These are phyloP conservation scores for Tetrapisispora namnaoensis DNA, from an alignment of 805 yeast species.

Conservation along the genomic window DNA sequence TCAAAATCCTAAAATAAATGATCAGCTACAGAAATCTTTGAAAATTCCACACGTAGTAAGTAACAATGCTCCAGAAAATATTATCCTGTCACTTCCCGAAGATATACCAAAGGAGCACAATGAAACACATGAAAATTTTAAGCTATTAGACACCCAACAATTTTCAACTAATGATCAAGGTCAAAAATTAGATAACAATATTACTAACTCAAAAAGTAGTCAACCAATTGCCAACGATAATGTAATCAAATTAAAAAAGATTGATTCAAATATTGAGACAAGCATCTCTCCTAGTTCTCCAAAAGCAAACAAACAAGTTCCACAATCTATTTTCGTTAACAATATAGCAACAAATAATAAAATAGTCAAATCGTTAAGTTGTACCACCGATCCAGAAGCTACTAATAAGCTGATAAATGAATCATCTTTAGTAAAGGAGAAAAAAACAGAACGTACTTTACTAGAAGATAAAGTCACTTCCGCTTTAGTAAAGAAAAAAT, in stretches of 20 bases:
- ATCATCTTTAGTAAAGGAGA: too few species aligned
- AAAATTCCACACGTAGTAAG: background rate
- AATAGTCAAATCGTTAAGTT: too few species aligned
- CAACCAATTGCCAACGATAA: background rate
- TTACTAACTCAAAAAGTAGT: background rate
- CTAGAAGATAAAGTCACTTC: background rate
- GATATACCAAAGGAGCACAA: background rate
- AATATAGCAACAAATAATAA: too few species aligned
- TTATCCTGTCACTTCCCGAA: background rate
- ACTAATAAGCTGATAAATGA: too few species aligned
- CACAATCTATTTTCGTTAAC: too few species aligned
- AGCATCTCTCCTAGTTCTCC: too few species aligned
- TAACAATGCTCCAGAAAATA: background rate
- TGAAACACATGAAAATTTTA: background rate
- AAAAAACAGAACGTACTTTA: too few species aligned
- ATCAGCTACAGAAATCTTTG: background rate
- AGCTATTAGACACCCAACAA: background rate
- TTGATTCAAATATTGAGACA: too few species aligned
- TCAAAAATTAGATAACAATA: background rate
- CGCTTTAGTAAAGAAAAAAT: background rate
- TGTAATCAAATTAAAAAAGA: too few species aligned
- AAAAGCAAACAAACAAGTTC: too few species aligned
- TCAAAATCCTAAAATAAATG: background rate
- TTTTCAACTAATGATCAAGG: background rate
- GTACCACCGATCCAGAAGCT: too few species aligned